phyloP scores from a whole-genome alignment of 768 basidiomycete species.

The Crassisporium funariophilum region DNA sequence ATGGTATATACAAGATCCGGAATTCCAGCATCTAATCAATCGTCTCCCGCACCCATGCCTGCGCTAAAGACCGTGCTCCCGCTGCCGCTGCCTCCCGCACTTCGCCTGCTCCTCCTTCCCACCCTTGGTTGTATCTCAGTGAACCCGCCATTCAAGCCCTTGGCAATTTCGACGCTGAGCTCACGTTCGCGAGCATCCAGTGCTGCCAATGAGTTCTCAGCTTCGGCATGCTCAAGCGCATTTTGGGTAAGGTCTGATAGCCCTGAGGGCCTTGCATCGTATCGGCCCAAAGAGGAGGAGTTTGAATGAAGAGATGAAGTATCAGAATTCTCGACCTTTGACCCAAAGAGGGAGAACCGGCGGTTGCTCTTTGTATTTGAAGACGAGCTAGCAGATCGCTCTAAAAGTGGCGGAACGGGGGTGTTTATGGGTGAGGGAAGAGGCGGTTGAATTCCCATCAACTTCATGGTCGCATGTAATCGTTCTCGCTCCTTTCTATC shows the following conservation, averaged over 20 bases:
- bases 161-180: constrained; percentile 74
- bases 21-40: constrained; percentile 15
- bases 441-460: constrained; percentile 87
- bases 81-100: constrained; percentile 65
- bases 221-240: constrained; percentile 78
- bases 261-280: constrained; percentile 34
- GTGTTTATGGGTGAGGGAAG: constrained; percentile 41
- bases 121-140: constrained; percentile 69
- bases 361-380: constrained; percentile 37
- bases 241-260: constrained; percentile 65
- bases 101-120: constrained; percentile 61
- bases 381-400: constrained; percentile 29
- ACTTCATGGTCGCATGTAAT: constrained; percentile 87
- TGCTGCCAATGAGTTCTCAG: constrained; percentile 72
- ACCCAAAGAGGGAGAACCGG: constrained; percentile 78
- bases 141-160: constrained; percentile 73
- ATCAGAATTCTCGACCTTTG: constrained; percentile 46
- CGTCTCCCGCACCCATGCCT: constrained; percentile 68
- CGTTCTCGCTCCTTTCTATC: constrained; percentile 86
- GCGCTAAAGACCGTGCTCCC: constrained; percentile 88
- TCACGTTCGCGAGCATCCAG: constrained; percentile 78
- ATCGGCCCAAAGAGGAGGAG: constrained; percentile 35
- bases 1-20: background rate
- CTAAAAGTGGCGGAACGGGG: constrained; percentile 29
- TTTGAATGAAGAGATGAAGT: constrained; percentile 50